Conservation (phyloP, 2,329 filamentous ascomycete species). For the Pseudocercospora fijiensis region DNA sequence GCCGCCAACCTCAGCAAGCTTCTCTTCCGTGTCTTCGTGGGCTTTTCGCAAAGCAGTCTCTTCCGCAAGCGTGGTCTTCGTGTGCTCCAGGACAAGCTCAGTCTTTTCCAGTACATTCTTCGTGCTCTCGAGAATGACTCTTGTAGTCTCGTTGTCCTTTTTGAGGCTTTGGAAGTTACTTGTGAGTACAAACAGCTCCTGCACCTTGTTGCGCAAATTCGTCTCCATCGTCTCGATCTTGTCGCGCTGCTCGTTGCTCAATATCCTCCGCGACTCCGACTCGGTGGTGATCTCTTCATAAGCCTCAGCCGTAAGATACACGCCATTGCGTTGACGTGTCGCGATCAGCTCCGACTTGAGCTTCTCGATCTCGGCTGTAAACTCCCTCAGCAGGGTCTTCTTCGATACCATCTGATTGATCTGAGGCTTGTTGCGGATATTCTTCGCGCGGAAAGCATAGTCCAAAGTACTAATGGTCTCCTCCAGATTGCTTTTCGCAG, state of each 20-base stretch:
- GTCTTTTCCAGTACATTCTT: constrained; percentile 82
- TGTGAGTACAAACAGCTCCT: constrained; percentile 84
- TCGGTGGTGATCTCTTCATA: constrained; percentile 90
- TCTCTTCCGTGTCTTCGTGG: constrained; percentile 79
- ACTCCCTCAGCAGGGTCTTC: constrained; percentile 85
- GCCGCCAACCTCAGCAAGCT: constrained; percentile 70
- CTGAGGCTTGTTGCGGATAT: constrained; percentile 97
- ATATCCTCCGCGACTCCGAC: constrained; percentile 86
- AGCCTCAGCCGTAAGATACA: constrained; percentile 83
- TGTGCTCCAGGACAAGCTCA: constrained; percentile 76
- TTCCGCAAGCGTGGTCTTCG: constrained; percentile 72
- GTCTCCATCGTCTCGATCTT: constrained; percentile 90
- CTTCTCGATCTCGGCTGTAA: constrained; percentile 89
- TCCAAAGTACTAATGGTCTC: constrained; percentile 98
- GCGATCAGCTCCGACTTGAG: constrained; percentile 91
- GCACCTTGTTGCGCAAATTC: constrained; percentile 87
- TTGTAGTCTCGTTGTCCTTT: constrained; percentile 81
- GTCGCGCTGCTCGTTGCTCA: constrained; percentile 87
- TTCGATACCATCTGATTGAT: constrained; percentile 90
- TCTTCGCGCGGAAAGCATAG: constrained; percentile 96
- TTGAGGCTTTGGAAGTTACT: constrained; percentile 85
- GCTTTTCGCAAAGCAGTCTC: constrained; percentile 78
- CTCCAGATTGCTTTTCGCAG: constrained; percentile 90
- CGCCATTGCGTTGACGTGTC: constrained; percentile 88
- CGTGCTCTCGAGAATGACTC: constrained; percentile 70